Conservation (phyloP, 345 rosid genomes). For the Chamaenerion angustifolium region DNA sequence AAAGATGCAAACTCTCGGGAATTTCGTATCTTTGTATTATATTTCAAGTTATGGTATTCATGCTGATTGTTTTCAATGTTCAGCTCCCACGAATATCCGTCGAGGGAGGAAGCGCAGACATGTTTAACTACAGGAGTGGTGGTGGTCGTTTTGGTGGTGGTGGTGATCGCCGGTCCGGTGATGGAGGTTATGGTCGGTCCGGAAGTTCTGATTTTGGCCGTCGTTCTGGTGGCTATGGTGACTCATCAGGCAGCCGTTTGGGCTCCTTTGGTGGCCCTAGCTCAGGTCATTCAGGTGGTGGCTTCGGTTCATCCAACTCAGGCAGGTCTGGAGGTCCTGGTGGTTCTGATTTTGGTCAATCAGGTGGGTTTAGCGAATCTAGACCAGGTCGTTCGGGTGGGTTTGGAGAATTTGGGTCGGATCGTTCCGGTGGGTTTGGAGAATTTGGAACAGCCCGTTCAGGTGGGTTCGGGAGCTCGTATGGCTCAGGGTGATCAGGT, state of each 20-base stretch:
- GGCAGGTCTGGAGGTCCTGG: constrained; percentile 24
- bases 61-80: background rate
- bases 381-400: constrained; percentile 29
- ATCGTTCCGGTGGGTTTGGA: constrained; percentile 10
- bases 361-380: constrained; percentile 29
- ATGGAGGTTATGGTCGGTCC: constrained; percentile 10
- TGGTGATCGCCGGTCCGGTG: constrained; percentile 10
- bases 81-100: constrained; percentile 68
- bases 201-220: constrained; percentile 13
- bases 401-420: constrained; percentile 13
- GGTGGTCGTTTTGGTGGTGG: constrained; percentile 19
- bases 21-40: too few relatives aligned
- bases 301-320: constrained; percentile 12
- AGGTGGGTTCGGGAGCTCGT: background rate
- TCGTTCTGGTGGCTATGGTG: constrained; percentile 1
- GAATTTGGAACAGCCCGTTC: background rate
- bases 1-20: too few relatives aligned
- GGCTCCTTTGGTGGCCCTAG: constrained; percentile 13
- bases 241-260: constrained; percentile 2
- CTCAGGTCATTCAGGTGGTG: constrained; percentile 23
- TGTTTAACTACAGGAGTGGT: constrained; percentile 21
- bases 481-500: background rate
- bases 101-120: constrained; percentile 31
- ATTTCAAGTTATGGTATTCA: too few relatives aligned
- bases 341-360: constrained; percentile 20